phyloP scores from a whole-genome alignment of 306 rosid species.

The Cucurbita ficifolia region DNA sequence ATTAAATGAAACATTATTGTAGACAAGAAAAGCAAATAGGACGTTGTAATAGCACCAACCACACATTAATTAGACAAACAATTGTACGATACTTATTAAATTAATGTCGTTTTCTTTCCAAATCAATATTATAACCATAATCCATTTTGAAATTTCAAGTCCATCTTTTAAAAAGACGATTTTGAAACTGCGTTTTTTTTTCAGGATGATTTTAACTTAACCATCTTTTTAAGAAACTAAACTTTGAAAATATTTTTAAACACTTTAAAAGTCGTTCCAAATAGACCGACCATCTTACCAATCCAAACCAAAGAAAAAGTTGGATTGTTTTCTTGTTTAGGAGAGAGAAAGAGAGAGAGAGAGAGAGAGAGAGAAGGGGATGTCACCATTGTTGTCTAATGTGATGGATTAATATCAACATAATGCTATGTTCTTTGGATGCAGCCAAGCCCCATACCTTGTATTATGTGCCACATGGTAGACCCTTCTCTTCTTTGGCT shows the following conservation, averaged over 20 bases:
- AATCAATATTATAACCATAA: not conserved
- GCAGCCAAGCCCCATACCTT: not conserved
- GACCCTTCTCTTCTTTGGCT: not conserved
- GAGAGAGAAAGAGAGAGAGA: not conserved
- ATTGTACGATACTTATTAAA: not conserved
- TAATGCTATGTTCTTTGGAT: not conserved
- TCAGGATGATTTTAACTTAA: too few species aligned
- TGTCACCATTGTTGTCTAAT: not conserved
- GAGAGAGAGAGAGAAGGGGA: not conserved
- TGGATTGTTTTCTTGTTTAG: too few species aligned
- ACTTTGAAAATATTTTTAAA: too few species aligned
- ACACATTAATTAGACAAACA: not conserved
- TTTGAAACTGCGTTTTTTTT: too few species aligned
- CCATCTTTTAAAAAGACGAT: too few species aligned
- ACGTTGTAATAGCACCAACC: slow-evolving; percentile 3
- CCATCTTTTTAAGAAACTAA: too few species aligned
- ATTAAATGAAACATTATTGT: not conserved
- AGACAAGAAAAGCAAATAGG: not conserved
- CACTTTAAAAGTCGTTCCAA: too few species aligned
- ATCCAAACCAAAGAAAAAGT: too few species aligned
- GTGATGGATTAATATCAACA: not conserved
- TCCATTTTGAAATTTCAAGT: too few species aligned
- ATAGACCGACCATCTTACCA: too few species aligned
- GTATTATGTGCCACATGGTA: slow-evolving; percentile 5
- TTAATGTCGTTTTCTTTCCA: not conserved